Percentiles rank a stretch among this genome's conserved stretches.
These are phyloP conservation scores for Phytophthora idaei DNA, from an alignment of 352 stramenopile species.

Conservation along the genomic window DNA sequence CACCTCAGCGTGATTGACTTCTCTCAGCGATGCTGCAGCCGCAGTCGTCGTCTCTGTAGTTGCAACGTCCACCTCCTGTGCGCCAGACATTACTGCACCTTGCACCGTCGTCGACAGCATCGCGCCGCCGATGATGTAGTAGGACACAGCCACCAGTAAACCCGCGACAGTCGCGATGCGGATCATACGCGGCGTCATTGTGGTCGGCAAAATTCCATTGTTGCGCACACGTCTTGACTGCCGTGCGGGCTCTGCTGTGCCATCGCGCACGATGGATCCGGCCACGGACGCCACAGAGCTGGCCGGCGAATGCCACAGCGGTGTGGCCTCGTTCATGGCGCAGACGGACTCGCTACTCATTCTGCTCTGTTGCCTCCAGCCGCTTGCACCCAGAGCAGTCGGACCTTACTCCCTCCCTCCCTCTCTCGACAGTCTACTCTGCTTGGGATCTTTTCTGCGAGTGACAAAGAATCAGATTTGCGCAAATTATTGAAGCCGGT, in stretches of 20 bases:
- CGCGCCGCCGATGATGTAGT: constrained; percentile 31
- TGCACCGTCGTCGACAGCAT: constrained; percentile 15
- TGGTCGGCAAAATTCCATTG: not conserved
- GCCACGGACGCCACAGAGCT: constrained; percentile 28
- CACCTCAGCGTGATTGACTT: not conserved
- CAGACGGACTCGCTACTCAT: constrained; percentile 3
- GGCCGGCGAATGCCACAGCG: constrained; percentile 40
- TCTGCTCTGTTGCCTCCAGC: not conserved
- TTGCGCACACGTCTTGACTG: constrained; percentile 3
- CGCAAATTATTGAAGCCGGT: constrained; percentile 5
- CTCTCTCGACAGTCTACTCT: constrained; percentile 1
- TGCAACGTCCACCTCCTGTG: constrained; percentile 8
- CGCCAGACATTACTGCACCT: constrained; percentile 2
- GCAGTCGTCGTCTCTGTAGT: not conserved
- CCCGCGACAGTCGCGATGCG: constrained; percentile 24
- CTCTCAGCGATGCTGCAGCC: constrained; percentile 2
- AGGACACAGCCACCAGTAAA: constrained; percentile 34
- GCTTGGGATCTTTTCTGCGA: constrained; percentile 36
- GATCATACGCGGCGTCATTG: constrained; percentile 31
- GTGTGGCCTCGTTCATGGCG: constrained; percentile 54
- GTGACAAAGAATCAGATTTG: constrained; percentile 24
- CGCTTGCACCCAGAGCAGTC: constrained; percentile 6
- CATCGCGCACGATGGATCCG: constrained; percentile 20
- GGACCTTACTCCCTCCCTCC: not conserved
- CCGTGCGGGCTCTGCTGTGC: constrained; percentile 1